phyloP scores from a whole-genome alignment of 768 basidiomycete genomes.

The Amanita inopinata region DNA sequence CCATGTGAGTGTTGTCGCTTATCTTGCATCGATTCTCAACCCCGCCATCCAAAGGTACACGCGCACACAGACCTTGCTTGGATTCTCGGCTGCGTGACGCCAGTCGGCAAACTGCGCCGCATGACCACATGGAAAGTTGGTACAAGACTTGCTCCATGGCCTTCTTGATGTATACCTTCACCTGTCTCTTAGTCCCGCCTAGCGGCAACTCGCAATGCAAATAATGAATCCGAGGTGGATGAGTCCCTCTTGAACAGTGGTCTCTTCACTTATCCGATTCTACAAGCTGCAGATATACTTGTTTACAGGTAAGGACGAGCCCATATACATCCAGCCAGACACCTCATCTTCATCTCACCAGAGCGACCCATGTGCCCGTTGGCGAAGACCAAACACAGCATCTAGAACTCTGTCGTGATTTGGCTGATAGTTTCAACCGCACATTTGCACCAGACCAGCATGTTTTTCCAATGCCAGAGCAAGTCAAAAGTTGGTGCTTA shows the following conservation, averaged over 20 bases:
- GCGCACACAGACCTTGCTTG: constrained; percentile 84
- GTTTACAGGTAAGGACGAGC: constrained; percentile 51
- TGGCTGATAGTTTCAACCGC: constrained; percentile 78
- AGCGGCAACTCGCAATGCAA: constrained; percentile 64
- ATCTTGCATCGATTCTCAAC: not conserved
- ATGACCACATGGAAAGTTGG: constrained; percentile 98
- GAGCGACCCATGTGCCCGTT: constrained; percentile 90
- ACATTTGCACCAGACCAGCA: constrained; percentile 37
- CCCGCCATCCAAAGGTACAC: constrained; percentile 47
- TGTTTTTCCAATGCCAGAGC: constrained; percentile 65
- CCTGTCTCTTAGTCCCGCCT: constrained; percentile 83
- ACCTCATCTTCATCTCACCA: constrained; percentile 18
- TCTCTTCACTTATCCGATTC: constrained; percentile 83
- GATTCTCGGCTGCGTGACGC: constrained; percentile 80
- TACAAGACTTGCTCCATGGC: not conserved
- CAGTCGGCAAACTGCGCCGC: constrained; percentile 70
- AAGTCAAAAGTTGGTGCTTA: constrained; percentile 57
- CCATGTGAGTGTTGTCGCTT: constrained; percentile 43
- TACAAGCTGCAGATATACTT: constrained; percentile 91
- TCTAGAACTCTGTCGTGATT: constrained; percentile 76
- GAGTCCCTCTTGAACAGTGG: constrained; percentile 79
- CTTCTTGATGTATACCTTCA: constrained; percentile 8
- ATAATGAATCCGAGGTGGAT: constrained; percentile 66
- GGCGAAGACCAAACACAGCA: constrained; percentile 97
- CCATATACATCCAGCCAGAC: not conserved